phyloP scores from a whole-genome alignment of 176 grass and related monocot genomes.

The Raddia distichophylla region DNA sequence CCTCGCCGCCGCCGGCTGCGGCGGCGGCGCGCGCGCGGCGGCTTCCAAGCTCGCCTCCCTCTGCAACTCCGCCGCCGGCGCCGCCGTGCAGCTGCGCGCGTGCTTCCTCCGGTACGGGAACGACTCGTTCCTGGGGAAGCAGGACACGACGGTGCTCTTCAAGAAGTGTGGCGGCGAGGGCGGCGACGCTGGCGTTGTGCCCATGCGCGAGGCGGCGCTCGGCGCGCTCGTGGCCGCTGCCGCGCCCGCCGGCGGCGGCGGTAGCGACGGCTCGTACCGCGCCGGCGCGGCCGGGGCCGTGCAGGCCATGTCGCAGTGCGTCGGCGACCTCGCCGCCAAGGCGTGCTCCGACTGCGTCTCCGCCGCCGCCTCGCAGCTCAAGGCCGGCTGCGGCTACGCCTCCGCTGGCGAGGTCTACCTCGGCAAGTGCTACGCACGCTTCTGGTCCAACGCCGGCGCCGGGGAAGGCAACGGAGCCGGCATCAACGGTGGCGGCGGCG shows the following conservation, averaged over 20 bases:
- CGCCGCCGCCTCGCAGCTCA: conserved; percentile 62
- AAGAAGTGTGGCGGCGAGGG: conserved; percentile 73
- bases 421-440: conserved; percentile 90
- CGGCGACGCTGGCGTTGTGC: conserved; percentile 43
- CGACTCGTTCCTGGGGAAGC: conserved; percentile 78
- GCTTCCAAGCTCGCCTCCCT: conserved; percentile 58
- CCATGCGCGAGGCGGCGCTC: conserved; percentile 68
- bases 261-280: conserved; percentile 38
- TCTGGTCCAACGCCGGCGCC: conserved; percentile 68
- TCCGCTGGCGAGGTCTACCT: conserved; percentile 80
- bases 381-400: conserved; percentile 58
- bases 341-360: conserved; percentile 77
- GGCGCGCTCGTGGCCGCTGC: conserved; percentile 56
- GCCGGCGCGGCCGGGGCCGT: conserved; percentile 70
- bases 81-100: conserved; percentile 76
- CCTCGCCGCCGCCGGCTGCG: conserved; percentile 62
- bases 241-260: not conserved
- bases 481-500: not conserved
- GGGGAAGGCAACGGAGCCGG: not conserved
- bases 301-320: conserved; percentile 93
- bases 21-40: conserved; percentile 55
- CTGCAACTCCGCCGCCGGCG: conserved; percentile 61
- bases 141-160: conserved; percentile 72
- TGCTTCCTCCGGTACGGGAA: conserved; percentile 95
- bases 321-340: conserved; percentile 68